Base-by-base conservation (phyloP, 2,329 filamentous ascomycete genomes). In the Colletotrichum sp. region DNA sequence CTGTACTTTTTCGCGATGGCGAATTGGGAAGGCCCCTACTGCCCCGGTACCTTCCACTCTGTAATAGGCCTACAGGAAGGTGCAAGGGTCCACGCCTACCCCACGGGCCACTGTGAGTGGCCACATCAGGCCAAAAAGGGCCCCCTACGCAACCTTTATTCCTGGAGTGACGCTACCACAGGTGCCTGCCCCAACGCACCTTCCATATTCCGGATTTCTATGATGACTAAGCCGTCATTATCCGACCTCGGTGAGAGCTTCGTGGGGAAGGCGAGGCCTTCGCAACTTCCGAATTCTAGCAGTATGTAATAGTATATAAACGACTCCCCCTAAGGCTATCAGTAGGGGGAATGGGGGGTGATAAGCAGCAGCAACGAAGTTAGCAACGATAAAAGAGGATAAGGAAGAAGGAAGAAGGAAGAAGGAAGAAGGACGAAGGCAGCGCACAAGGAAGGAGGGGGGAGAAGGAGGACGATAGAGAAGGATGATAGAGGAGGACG, bases 1-100 rank as follows among this genome's bases (percentile, higher is more conserved):
- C 72, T 74, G 72, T 74, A 72, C 63, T 72, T 71, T 62, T 72
- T 74, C 69, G 69, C 57, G 69, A 74, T 74, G 72, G 69, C 69
- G 57, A 74, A 74, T 68, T 71, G 61, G 54, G 70, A 21, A 18
- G 24, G 29, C 29, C 33, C 21, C 36, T 38, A n/a, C 18, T 62
- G 70, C 58, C 66, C 59, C 59, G 3, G 55, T 58, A 58, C 55
- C 55, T 58, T n/a, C 55, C 43, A 13, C n/a, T 8, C 43, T 47
- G 43, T 47, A 51, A 51, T 51, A 51, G 6, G 43, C 18, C n/a
- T 51, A 21, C 8, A 13, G 43, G 43, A 47, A 47, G 43, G 43
- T 3, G 43, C 43, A 2, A 51, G 43, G 43, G n/a, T 51, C 43
- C 43, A 51, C 43, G 43, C 43, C n/a, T 51, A 21, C 43, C 43